Percentiles rank a stretch among this genome's conserved stretches.
Conservation (phyloP, 148 eudicot species). For the Persicaria maculosa region DNA sequence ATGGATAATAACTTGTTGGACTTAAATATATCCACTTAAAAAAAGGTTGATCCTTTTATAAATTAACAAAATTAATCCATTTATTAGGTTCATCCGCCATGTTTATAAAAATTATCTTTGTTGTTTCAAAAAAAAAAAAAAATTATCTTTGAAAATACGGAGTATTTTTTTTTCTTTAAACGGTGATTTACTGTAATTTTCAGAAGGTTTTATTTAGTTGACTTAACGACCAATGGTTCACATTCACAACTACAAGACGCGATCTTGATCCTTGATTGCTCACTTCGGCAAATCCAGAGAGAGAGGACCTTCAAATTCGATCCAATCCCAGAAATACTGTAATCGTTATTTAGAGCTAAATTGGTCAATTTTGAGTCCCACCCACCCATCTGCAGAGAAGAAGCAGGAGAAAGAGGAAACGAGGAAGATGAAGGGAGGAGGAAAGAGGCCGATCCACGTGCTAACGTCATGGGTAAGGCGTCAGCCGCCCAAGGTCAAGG, state of each 20-base stretch:
- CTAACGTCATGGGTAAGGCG: constrained; percentile 21
- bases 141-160: no score
- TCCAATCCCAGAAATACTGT: neutral
- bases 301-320: neutral
- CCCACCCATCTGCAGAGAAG: neutral
- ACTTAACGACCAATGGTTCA: neutral
- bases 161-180: no score
- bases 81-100: no score
- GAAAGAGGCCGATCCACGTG: constrained; percentile 13
- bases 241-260: neutral
- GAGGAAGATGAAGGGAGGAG: constrained; percentile 1
- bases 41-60: no score
- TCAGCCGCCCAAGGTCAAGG: constrained; percentile 93
- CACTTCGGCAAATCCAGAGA: neutral
- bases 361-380: neutral
- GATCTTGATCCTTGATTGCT: neutral
- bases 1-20: no score
- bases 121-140: no score
- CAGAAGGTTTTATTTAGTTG: no score
- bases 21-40: no score
- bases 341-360: neutral
- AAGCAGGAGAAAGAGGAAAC: neutral
- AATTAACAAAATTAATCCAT: no score
- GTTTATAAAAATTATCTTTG: no score
- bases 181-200: no score